Conservation (phyloP, 2,329 filamentous ascomycete genomes). For the Aotearoamyces nothofagi region DNA sequence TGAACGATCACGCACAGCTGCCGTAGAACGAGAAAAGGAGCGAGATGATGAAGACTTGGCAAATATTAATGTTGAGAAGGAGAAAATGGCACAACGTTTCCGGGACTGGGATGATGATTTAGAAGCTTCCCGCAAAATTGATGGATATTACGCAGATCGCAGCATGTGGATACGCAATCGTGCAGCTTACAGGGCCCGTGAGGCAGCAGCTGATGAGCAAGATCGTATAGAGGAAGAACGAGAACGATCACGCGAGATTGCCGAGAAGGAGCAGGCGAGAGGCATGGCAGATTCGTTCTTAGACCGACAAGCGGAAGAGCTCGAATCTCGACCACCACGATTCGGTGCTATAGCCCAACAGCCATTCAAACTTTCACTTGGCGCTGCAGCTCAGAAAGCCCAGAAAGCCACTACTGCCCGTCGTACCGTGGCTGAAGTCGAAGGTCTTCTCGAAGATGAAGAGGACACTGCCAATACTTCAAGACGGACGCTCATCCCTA, state of each 20-base stretch:
- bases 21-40: slow-evolving; percentile 70
- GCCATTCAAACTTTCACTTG: slow-evolving; percentile 85
- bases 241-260: slow-evolving; percentile 53
- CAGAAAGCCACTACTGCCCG: slow-evolving; percentile 40
- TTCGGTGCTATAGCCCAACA: slow-evolving; percentile 39
- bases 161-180: slow-evolving; percentile 76
- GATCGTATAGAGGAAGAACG: slow-evolving; percentile 68
- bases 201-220: slow-evolving; percentile 63
- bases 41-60: slow-evolving; percentile 64
- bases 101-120: slow-evolving; percentile 78
- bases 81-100: slow-evolving; percentile 56
- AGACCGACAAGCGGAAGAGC: slow-evolving; percentile 66
- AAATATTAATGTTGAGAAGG: slow-evolving; percentile 44
- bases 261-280: slow-evolving; percentile 61
- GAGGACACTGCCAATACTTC: slow-evolving; percentile 59
- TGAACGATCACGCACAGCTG: slow-evolving; percentile 69
- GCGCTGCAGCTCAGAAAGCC: slow-evolving; percentile 68
- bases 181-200: slow-evolving; percentile 54
- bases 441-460: slow-evolving; percentile 88
- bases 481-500: slow-evolving; percentile 65
- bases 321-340: slow-evolving; percentile 33
- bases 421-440: slow-evolving; percentile 83
- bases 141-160: slow-evolving; percentile 79
- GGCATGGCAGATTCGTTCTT: slow-evolving; percentile 87
- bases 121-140: slow-evolving; percentile 56